Evolutionary conservation across 371 early-diverging fungal genomes (phyloP).

Genomic region (Zychaea mexicana): DNA sequence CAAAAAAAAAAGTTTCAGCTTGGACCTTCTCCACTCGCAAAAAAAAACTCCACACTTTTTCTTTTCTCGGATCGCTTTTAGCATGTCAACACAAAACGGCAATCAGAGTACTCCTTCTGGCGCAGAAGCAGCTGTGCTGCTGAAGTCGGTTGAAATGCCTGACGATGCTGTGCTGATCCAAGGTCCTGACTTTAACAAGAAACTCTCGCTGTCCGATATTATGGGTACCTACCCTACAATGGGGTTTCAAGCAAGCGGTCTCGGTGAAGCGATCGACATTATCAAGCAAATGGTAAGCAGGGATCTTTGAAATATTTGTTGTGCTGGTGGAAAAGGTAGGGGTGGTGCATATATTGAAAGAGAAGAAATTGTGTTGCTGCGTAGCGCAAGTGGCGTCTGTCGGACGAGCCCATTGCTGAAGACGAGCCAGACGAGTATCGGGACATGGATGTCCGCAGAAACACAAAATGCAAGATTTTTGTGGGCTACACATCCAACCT

Average conservation of each 20-base stretch:
- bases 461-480: constrained; percentile 93
- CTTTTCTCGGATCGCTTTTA: too few relatives aligned
- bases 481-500: constrained; percentile 98
- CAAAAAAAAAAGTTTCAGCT: too few relatives aligned
- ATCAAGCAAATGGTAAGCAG: constrained; percentile 84
- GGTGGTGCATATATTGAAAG: neutral
- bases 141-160: constrained; percentile 71
- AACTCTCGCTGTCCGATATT: constrained; percentile 63
- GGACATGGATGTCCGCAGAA: constrained; percentile 64
- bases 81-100: too few relatives aligned
- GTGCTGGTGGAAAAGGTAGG: neutral
- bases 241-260: constrained; percentile 92
- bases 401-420: constrained; percentile 75
- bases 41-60: too few relatives aligned
- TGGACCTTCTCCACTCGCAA: too few relatives aligned
- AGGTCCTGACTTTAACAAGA: constrained; percentile 91
- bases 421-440: constrained; percentile 71
- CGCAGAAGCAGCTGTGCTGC: constrained; percentile 71
- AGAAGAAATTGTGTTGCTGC: too few relatives aligned
- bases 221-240: constrained; percentile 74
- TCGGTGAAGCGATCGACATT: constrained; percentile 88
- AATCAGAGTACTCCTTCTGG: too few relatives aligned
- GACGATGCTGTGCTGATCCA: constrained; percentile 65
- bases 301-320: neutral
- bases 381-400: constrained; percentile 83